Conservation (phyloP, 768 basidiomycete species). For the Hygrocybe punicea region DNA sequence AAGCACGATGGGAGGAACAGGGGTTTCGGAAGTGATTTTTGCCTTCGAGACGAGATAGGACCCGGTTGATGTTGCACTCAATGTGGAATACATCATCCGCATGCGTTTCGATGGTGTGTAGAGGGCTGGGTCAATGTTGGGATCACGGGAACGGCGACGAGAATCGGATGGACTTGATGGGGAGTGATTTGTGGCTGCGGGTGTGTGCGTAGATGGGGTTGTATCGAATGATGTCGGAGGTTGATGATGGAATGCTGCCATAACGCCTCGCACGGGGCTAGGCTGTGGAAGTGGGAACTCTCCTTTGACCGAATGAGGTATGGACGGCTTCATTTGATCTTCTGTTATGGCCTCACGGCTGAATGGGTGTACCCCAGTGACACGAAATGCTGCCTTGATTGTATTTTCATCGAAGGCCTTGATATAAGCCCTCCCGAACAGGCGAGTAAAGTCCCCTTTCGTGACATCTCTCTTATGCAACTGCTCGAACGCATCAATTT, state of each 20-base stretch:
- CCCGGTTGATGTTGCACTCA: constrained; percentile 18
- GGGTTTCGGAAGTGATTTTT: constrained; percentile 7
- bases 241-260: constrained; percentile 14
- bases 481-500: constrained; percentile 11
- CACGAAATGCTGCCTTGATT: constrained; percentile 37
- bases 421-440: constrained; percentile 29
- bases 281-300: background rate
- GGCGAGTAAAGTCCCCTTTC: constrained; percentile 17
- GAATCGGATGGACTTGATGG: background rate
- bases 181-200: background rate
- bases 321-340: background rate
- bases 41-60: constrained; percentile 19
- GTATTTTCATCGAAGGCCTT: constrained; percentile 28
- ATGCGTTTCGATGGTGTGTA: constrained; percentile 26
- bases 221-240: constrained; percentile 11
- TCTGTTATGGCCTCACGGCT: constrained; percentile 29
- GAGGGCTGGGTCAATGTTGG: constrained; percentile 14
- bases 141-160: background rate
- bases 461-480: constrained; percentile 25
- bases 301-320: background rate
- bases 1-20: constrained; percentile 9
- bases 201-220: background rate
- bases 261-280: background rate
- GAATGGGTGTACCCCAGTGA: constrained; percentile 40
- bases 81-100: constrained; percentile 12